Evolutionary conservation across 257 asterid genomes (phyloP).

Genomic region (Jacaranda mimosifolia): DNA sequence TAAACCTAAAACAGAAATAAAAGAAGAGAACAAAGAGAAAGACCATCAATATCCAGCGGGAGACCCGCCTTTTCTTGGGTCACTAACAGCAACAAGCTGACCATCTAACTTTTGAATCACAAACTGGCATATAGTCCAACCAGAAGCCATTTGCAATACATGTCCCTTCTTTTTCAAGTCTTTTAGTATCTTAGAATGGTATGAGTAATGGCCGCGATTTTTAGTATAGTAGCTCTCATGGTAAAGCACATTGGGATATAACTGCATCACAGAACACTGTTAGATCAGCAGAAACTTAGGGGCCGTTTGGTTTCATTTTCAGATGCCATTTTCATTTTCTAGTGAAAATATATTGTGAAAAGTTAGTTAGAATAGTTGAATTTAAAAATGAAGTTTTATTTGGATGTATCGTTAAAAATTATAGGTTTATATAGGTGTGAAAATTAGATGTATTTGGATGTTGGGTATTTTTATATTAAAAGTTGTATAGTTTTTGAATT

Average conservation of each 20-base stretch:
- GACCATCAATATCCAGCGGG: conserved; percentile 31
- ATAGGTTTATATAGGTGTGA: no score
- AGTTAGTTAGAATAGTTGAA: no score
- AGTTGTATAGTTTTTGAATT: no score
- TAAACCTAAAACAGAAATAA: no score
- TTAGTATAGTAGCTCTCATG: conserved; percentile 1
- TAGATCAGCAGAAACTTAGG: background rate
- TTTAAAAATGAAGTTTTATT: no score
- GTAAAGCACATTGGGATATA: conserved; percentile 33
- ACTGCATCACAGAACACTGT: background rate
- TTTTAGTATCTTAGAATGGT: background rate
- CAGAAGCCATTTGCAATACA: background rate
- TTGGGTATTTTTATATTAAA: no score
- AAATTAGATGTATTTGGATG: no score
- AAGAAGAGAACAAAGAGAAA: no score
- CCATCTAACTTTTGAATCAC: conserved; percentile 24
- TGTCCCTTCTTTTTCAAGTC: conserved; percentile 35
- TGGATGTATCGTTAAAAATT: no score
- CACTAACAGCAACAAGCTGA: conserved; percentile 36
- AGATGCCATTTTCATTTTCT: no score
- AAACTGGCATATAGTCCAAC: conserved; percentile 2
- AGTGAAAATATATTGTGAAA: no score
- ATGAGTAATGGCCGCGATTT: background rate
- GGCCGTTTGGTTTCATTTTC: no score
- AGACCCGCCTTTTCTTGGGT: conserved; percentile 35